Base-by-base conservation (phyloP, 139 green algal genomes). In the Tetradesmus lagerheimii region DNA sequence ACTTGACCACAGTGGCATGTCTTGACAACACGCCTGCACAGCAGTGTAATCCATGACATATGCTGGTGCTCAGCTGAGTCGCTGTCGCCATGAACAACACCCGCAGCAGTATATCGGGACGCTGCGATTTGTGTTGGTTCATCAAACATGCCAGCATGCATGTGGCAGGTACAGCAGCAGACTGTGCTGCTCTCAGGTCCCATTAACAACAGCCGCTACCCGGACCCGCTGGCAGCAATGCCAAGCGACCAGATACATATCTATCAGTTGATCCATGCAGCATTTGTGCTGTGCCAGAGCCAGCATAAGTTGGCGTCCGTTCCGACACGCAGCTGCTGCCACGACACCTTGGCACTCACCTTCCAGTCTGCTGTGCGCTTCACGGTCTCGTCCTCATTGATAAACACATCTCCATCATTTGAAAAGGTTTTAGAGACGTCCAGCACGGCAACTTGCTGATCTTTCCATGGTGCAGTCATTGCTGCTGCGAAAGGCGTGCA, bases 361-460 rank as follows among this genome's bases (percentile, higher is more conserved):
- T 11, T 39, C 80, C 80, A 86, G 31, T 6, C 41, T 50, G 47
- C 80, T 31, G 80, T 86, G 35, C 80, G 80, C 80, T 86, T 86
- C 31, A 86, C 27, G 20, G 50, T 76, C 31, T 75, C 47, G 34
- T 86, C 50, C 34, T 45, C 80, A 37, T 15, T 38, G 3, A 86
- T 76, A 5, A 16, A 35, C 25, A 37, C 29, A 5, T 34, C 8
- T n/a, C 1, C 66, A 37, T 37, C 66, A 34, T 34, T 35, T 20
- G 37, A 25, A 6, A 76, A 1, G 66, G 66, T 14, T 6, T 76
- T 76, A 12, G 50, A 64, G 18, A 64, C 25, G 18, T 64, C 16
- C 50, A 25, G 50, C 50, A 64, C 50, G 15, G 15, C 50, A 20
- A 14, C 50, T 4, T 64, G 50, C 50, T 64, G 50, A 25, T 64